phyloP scores from a whole-genome alignment of 805 yeast genomes.

The Nakazawaea holstii region DNA sequence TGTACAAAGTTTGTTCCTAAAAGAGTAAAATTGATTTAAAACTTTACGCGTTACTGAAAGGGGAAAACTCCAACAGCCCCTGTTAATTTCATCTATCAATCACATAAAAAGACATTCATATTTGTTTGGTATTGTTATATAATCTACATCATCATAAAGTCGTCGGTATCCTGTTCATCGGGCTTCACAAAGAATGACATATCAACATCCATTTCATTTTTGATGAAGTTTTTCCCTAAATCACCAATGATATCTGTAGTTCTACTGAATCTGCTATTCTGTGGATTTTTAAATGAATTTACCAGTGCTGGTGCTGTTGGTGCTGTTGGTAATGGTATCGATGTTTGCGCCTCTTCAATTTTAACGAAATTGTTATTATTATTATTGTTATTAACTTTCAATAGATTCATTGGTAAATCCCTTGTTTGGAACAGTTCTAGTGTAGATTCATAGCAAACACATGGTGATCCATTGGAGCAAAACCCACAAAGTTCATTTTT shows the following conservation, averaged over 20 bases:
- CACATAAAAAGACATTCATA: no score
- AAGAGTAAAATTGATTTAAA: conserved; percentile 6
- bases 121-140: no score
- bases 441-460: conserved; percentile 7
- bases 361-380: neutral
- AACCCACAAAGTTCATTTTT: conserved; percentile 1
- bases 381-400: neutral
- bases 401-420: neutral
- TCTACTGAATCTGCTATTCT: conserved; percentile 1
- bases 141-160: conserved; percentile 11
- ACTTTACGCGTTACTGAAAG: conserved; percentile 2
- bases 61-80: no score
- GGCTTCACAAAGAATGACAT: conserved; percentile 10
- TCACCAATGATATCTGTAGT: conserved; percentile 9
- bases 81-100: no score
- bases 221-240: conserved; percentile 8
- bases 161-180: conserved; percentile 6
- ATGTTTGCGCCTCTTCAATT: neutral
- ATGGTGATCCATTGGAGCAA: conserved; percentile 3
- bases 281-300: neutral
- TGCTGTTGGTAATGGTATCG: neutral
- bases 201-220: conserved; percentile 11
- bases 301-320: neutral
- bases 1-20: neutral
- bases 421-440: neutral